Evolutionary conservation across 768 basidiomycete genomes (phyloP).

Genomic region (Amanita exitialis): DNA sequence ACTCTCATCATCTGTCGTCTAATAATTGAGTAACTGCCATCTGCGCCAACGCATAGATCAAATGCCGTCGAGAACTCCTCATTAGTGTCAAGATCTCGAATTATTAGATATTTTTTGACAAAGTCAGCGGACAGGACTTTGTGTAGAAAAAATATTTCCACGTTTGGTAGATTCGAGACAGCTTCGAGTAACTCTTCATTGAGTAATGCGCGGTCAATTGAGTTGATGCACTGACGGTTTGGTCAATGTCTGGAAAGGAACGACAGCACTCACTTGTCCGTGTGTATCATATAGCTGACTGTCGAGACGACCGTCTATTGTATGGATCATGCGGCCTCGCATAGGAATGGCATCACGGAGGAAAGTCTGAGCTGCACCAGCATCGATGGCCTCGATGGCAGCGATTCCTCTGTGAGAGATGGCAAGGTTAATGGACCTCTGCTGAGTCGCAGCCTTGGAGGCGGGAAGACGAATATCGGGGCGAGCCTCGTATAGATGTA

Average conservation of each 20-base stretch:
- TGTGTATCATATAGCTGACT: constrained; percentile 85
- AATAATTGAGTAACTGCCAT: constrained; percentile 89
- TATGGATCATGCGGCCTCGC: constrained; percentile 94
- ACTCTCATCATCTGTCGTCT: constrained; percentile 94
- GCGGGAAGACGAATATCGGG: constrained; percentile 67
- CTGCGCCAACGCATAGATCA: constrained; percentile 83
- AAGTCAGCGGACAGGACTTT: constrained; percentile 76
- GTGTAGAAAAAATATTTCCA: constrained; percentile 70
- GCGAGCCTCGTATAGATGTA: constrained; percentile 72
- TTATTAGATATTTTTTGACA: constrained; percentile 43
- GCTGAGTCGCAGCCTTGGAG: constrained; percentile 53
- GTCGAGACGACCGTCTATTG: constrained; percentile 54
- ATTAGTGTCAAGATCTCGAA: constrained; percentile 35
- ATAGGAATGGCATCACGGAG: constrained; percentile 82
- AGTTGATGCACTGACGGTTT: constrained; percentile 74
- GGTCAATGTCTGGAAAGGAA: constrained; percentile 12
- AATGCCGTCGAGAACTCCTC: constrained; percentile 42
- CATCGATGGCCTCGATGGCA: constrained; percentile 76
- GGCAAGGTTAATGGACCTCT: constrained; percentile 93
- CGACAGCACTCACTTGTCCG: constrained; percentile 57
- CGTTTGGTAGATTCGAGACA: constrained; percentile 48
- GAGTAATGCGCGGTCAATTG: constrained; percentile 80
- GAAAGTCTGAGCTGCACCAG: constrained; percentile 57
- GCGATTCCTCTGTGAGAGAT: constrained; percentile 90
- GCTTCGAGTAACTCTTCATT: constrained; percentile 82